Base-by-base conservation (phyloP, 1,139 yeast genomes). In the Keqinozyma sinolaborantium region DNA sequence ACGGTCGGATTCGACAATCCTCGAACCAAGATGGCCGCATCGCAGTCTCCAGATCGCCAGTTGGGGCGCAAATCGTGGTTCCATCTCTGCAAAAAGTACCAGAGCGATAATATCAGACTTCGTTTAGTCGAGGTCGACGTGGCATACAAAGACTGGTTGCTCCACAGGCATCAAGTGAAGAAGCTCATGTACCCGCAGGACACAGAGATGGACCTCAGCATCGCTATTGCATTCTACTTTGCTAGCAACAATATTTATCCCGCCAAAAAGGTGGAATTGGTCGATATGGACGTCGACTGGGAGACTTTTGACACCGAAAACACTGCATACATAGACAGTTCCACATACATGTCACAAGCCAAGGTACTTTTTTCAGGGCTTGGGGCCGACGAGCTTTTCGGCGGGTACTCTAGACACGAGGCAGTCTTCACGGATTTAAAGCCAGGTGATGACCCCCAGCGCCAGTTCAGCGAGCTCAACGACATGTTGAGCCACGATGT, bases 311-410 rank as follows among this genome's bases (percentile, higher is more conserved):
- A 34, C 1, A 21, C 35, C 1, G 38, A 48, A 30, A 54, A 45
- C 16, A 30, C 33, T 3, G 15, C 20, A 1, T 50, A 42, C 30
- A 23, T 41, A 4, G 30, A 15, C 1, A 13, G 19, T 3, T 29
- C 21, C 2, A 32, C 29, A 1, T 79, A 76, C 44, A 44, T 50
- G 3, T 74, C 90, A 11, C 52, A 57, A 6, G 75, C 87, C 8
- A 77, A 79, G 42, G 95, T 90, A 0, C 58, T 90, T 8, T 65
- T 94, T 26, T 85, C 95, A 36, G 98, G 99, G 0, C 66, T 92
- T n/a, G 99, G 99, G 1, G 98, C 98, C 0, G 99, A 92, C 58
- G 98, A 92, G 56, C 61, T 76, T 18, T 88, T 84, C 63, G 99
- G 95, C 0, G 99, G 99, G 0, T 92, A 92, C 53, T 84, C 87